Base-by-base conservation (phyloP, 306 rosid species). In the Trichosanthes truncata region DNA sequence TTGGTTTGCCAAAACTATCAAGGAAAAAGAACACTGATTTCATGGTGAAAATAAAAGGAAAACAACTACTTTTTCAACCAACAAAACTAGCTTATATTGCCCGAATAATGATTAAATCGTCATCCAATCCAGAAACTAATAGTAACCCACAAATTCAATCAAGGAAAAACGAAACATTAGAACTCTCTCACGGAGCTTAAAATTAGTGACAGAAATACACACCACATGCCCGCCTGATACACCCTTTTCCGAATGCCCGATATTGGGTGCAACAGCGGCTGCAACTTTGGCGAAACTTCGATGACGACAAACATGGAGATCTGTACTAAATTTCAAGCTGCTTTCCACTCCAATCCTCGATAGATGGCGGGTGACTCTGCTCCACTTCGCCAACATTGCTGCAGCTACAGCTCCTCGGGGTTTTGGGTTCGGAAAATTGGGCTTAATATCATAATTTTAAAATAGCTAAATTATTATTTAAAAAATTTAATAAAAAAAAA, bases 321-420 rank as follows among this genome's bases (percentile, higher is more conserved):
- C 81, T 17, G 85, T 80, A 10, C 81, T 53, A 6, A 59, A 81
- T 15, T 73, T 87, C 13, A 81, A 68, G 69, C 76, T 65, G 49
- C 51, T 84, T 73, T 79, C 90, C 52, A 81, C 69, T 51, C 89
- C 91, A 23, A 89, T 17, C 59, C 85, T 89, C 38, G 86, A 88
- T 62, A 90, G 78, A 78, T 87, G 90, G 61, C 84, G 9, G 53
- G 88, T 21, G 52, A 81, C 81, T 84, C 83, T 87, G 87, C 87
- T 83, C 89, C 89, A 89, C 83, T 86, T 85, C 81, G 78, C 89
- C 81, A 91, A 81, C 99, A 95, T 95, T 73, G 78, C 78, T 69
- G 23, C 76, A 12, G 56, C 35, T 21, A 23, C 36, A 13, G 56
- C 12, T 25, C 51, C 41, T 41, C 20, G 52, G 53, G 74, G 48